phyloP scores from a whole-genome alignment of 441 rosid species.

The Croton laevigatus region DNA sequence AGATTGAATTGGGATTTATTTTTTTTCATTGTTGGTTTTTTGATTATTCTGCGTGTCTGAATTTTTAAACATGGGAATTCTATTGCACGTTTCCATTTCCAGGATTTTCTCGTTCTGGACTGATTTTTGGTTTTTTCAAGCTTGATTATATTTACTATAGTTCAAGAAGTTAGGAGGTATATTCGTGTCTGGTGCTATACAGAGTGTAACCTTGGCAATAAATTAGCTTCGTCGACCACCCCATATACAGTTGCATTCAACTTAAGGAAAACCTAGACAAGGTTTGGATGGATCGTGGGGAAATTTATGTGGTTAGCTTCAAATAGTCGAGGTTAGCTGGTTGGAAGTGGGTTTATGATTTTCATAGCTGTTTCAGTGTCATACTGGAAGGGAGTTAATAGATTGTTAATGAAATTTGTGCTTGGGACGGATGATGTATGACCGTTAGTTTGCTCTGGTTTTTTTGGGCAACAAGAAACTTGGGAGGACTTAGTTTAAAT shows the following conservation, averaged over 20 bases:
- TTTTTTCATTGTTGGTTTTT: background rate
- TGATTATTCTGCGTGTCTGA: constrained; percentile 7
- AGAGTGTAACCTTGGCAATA: background rate
- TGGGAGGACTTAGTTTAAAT: background rate
- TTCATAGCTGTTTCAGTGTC: background rate
- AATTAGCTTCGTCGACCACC: constrained; percentile 7
- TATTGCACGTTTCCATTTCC: constrained; percentile 1
- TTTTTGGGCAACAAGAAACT: background rate
- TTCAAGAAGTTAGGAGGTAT: constrained; percentile 5
- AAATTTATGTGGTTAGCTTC: background rate
- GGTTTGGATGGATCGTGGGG: background rate
- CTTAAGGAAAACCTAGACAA: background rate
- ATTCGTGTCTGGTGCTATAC: background rate
- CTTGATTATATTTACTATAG: background rate
- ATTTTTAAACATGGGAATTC: background rate
- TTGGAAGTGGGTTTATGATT: background rate
- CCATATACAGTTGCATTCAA: constrained; percentile 8
- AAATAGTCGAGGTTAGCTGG: background rate
- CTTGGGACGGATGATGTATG: background rate
- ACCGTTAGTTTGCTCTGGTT: constrained; percentile 1
- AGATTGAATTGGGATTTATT: constrained; percentile 21
- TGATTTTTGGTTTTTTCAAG: constrained; percentile 1
- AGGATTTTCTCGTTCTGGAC: background rate
- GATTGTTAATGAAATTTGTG: background rate
- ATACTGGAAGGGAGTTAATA: background rate